Percentiles rank a stretch among this genome's conserved stretches.
phyloP scores from a whole-genome alignment of 345 rosid genomes.

The Populus deltoides region DNA sequence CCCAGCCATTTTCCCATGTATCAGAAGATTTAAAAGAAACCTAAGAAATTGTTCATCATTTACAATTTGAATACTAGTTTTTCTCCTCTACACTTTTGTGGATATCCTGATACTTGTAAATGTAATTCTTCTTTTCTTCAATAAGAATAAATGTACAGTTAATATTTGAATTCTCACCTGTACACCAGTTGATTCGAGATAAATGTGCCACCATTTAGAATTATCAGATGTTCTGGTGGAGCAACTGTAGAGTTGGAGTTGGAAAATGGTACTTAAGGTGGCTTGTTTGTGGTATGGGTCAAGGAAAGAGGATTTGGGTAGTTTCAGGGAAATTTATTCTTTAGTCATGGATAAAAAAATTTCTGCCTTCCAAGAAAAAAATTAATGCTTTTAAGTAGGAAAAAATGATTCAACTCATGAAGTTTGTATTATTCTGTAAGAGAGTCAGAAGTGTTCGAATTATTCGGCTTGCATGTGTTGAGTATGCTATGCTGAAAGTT shows the following conservation, averaged over 20 bases:
- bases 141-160: neutral
- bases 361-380: neutral
- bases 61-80: neutral
- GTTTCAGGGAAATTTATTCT: neutral
- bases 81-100: neutral
- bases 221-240: neutral
- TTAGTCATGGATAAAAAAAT: neutral
- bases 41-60: neutral
- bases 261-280: neutral
- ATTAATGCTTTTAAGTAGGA: neutral
- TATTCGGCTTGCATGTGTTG: neutral
- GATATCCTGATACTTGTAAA: neutral
- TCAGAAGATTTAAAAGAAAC: neutral
- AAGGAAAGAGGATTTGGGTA: neutral
- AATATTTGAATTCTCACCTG: neutral
- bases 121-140: neutral
- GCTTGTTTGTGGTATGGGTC: neutral
- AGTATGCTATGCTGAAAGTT: neutral
- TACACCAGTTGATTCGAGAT: neutral
- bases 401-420: neutral
- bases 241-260: neutral
- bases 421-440: neutral
- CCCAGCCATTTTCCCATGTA: neutral
- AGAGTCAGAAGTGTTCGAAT: neutral
- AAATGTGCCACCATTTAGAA: neutral